These are phyloP conservation scores for Torulaspora pretoriensis DNA, from an alignment of 1,139 yeast genomes.

Conservation along the genomic window DNA sequence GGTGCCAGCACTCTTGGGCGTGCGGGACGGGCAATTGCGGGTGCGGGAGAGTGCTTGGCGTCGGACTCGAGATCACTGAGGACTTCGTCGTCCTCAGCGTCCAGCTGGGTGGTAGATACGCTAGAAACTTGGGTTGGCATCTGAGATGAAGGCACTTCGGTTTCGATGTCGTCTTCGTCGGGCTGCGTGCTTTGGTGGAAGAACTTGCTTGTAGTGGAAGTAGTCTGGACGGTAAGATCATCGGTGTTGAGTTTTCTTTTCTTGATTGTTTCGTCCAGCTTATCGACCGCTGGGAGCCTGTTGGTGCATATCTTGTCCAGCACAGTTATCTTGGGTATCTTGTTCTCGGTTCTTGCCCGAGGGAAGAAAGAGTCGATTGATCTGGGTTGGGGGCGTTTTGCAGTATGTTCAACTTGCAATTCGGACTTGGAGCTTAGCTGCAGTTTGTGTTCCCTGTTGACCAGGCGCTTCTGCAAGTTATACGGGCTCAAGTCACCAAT, in stretches of 20 bases:
- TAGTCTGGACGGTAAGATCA: not conserved
- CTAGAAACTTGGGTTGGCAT: slow-evolving; percentile 36
- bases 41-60: not conserved
- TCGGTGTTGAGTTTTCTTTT: slow-evolving; percentile 9
- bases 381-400: not conserved
- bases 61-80: slow-evolving; percentile 19
- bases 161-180: slow-evolving; percentile 18
- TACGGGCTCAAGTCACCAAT: slow-evolving; percentile 65
- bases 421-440: slow-evolving; percentile 30
- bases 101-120: slow-evolving; percentile 31
- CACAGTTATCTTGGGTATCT: not conserved
- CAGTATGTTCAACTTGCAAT: not conserved
- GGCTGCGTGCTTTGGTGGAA: slow-evolving; percentile 7
- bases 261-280: slow-evolving; percentile 12
- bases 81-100: slow-evolving; percentile 14
- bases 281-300: slow-evolving; percentile 4
- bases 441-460: slow-evolving; percentile 36
- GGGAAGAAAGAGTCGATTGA: slow-evolving; percentile 21
- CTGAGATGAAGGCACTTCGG: slow-evolving; percentile 30
- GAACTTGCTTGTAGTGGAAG: slow-evolving; percentile 10
- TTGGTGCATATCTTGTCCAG: not conserved
- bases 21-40: slow-evolving; percentile 2
- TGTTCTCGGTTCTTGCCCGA: not conserved
- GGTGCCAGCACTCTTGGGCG: not conserved
- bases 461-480: slow-evolving; percentile 44